Base-by-base conservation (phyloP, 768 basidiomycete species). In the Hypholoma sublateritium region DNA sequence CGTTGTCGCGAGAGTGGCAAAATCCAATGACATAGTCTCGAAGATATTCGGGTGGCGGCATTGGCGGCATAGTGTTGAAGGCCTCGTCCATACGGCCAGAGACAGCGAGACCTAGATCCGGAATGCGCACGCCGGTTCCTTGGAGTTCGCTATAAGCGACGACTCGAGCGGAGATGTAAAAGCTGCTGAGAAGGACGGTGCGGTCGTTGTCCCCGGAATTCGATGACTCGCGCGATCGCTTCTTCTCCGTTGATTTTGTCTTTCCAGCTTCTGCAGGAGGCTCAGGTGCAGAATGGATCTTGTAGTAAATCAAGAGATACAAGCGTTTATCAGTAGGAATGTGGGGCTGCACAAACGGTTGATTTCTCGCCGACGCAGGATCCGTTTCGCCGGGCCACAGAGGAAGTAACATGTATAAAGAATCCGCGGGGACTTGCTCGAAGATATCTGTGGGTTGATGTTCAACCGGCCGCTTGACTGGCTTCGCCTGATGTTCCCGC, bases 381-480 rank as follows among this genome's bases (percentile, higher is more conserved):
- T 89, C 89, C 1, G 83, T 89, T 61, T 89, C 87, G 16, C 86
- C 81, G 8, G 87, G 84, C 90, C 91, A 93, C n/a, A 93, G 76
- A 14, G 91, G 91, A 16, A 93, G 76, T 22, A 92, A 79, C 91
- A 93, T 93, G 68, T 87, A 91, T 50, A 92, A 74, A 21, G 83
- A 82, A 13, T 92, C 89, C 5, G 80, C 70, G 0, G 87, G 87
- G 36, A 93, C 77, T 34, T 82, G 75, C 34, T 81, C 77, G 55
- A 91, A 82, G 59, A 88, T 75, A 56, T 82, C 78, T 4, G 69
- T 46, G 28, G 5, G 28, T n/a, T 66, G 62, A 4, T 44, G 60
- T 5, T 55, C 59, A 35, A 60, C 59, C 58, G 68, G 46, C 55
- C 62, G 61, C 50, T 21, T 37, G 41, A 11, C 50, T 16, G 57